Evolutionary conservation across 352 stramenopile genomes (phyloP).

Genomic region (Phytophthora syringae): DNA sequence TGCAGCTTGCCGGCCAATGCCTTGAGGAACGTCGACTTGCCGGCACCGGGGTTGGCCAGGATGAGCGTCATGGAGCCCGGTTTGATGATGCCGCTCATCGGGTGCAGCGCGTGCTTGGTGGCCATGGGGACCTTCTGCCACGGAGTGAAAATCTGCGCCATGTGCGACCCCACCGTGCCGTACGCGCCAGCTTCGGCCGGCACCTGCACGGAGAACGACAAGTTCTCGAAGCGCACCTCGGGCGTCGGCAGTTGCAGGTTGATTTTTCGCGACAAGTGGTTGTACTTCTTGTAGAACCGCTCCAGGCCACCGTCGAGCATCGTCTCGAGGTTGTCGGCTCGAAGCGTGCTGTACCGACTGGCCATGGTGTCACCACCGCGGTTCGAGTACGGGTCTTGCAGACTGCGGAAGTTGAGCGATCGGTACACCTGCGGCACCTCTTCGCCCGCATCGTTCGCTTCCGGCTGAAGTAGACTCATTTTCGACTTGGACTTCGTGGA

Average conservation of each 20-base stretch:
- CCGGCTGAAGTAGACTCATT: conserved; percentile 23
- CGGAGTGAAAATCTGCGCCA: conserved; percentile 58
- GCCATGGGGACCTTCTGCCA: conserved; percentile 48
- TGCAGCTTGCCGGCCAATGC: conserved; percentile 66
- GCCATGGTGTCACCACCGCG: conserved; percentile 13
- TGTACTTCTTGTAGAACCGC: conserved; percentile 79
- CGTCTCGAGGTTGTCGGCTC: conserved; percentile 59
- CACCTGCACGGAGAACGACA: conserved; percentile 61
- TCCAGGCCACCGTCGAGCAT: conserved; percentile 70
- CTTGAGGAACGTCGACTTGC: conserved; percentile 79
- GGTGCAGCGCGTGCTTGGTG: conserved; percentile 55
- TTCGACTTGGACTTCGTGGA: background rate
- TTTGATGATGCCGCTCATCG: conserved; percentile 72
- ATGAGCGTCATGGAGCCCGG: conserved; percentile 53
- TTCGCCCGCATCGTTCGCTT: conserved; percentile 25
- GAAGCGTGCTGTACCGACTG: conserved; percentile 39
- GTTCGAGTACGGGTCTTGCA: conserved; percentile 63
- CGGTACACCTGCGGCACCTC: conserved; percentile 64
- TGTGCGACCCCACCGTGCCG: conserved; percentile 58
- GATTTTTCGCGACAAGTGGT: conserved; percentile 62
- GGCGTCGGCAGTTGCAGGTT: conserved; percentile 38
- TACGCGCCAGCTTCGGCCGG: conserved; percentile 41
- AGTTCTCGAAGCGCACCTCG: conserved; percentile 70
- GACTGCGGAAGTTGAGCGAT: conserved; percentile 71
- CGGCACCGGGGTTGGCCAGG: conserved; percentile 59